Percentiles rank a stretch among this genome's conserved stretches.
phyloP scores from a whole-genome alignment of 169 alveolate genomes.

The Plasmodium billcollinsi region DNA sequence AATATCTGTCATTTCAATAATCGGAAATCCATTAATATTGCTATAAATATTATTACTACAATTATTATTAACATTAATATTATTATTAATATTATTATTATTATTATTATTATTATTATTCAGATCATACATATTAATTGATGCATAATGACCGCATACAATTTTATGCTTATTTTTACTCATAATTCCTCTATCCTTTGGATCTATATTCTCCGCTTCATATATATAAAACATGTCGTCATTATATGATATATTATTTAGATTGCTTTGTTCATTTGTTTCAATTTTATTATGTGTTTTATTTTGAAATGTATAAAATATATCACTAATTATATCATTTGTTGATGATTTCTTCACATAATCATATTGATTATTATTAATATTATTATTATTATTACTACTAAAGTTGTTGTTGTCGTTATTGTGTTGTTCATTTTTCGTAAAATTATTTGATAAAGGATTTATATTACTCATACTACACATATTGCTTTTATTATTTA shows the following conservation, averaged over 20 bases:
- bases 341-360: slow-evolving; percentile 2
- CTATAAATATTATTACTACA: too few relatives aligned
- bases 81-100: too few relatives aligned
- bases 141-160: slow-evolving; percentile 64
- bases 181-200: slow-evolving; percentile 78
- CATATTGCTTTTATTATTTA: neutral
- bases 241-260: neutral
- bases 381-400: neutral
- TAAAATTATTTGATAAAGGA: too few relatives aligned
- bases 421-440: neutral
- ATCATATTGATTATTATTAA: slow-evolving; percentile 6
- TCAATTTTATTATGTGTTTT: neutral
- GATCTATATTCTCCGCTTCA: slow-evolving; percentile 74
- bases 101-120: too few relatives aligned
- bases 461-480: too few relatives aligned
- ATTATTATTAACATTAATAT: too few relatives aligned
- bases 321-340: slow-evolving; percentile 23
- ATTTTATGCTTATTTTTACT: slow-evolving; percentile 78
- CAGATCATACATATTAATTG: slow-evolving; percentile 30
- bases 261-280: neutral
- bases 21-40: slow-evolving; percentile 18
- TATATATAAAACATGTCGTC: slow-evolving; percentile 55
- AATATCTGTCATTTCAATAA: slow-evolving; percentile 69
- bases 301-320: slow-evolving; percentile 6
- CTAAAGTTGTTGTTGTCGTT: neutral